These are phyloP conservation scores for Apiospora saccharicola DNA, from an alignment of 2,329 filamentous ascomycete species.

Conservation along the genomic window DNA sequence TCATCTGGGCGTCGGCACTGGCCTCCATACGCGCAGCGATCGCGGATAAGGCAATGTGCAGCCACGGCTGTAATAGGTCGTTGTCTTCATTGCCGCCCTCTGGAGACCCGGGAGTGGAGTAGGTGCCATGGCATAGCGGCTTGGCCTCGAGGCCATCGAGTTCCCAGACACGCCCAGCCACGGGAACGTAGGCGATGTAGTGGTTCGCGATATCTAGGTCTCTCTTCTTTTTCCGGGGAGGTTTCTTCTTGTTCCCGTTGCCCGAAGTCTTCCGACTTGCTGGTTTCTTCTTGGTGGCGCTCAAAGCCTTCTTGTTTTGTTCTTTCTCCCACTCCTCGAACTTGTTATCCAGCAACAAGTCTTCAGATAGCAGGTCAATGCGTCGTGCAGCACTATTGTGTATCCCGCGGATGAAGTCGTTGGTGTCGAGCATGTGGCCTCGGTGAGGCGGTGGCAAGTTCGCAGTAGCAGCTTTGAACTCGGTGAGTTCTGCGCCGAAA, in stretches of 20 bases:
- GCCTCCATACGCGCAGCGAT: slow-evolving; percentile 10
- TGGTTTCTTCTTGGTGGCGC: slow-evolving; percentile 41
- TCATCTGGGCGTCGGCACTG: not conserved
- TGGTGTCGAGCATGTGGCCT: slow-evolving; percentile 77
- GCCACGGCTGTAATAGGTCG: not conserved
- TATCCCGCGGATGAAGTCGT: slow-evolving; percentile 77
- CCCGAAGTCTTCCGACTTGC: not conserved
- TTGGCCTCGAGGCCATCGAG: slow-evolving; percentile 83
- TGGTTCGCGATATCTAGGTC: slow-evolving; percentile 75
- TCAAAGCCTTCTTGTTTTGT: slow-evolving; percentile 45
- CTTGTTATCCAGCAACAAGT: slow-evolving; percentile 70
- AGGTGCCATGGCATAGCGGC: slow-evolving; percentile 69
- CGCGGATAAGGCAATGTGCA: slow-evolving; percentile 5
- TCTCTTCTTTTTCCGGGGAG: slow-evolving; percentile 50
- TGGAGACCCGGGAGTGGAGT: not conserved
- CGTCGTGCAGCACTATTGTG: slow-evolving; percentile 90
- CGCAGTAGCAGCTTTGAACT: slow-evolving; percentile 77
- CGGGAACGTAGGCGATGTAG: slow-evolving; percentile 88
- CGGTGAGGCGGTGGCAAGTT: slow-evolving; percentile 74
- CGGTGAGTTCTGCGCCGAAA: slow-evolving; percentile 73
- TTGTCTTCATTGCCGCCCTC: not conserved
- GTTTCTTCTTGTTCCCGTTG: slow-evolving; percentile 41
- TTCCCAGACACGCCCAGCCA: slow-evolving; percentile 80
- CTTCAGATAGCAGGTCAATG: slow-evolving; percentile 77
- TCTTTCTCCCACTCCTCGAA: slow-evolving; percentile 50